A percentile compares a stretch with the other conserved stretches of the same genome.
These are phyloP conservation scores for Thelonectria olida DNA, from an alignment of 2,329 filamentous ascomycete species.

Conservation along the genomic window DNA sequence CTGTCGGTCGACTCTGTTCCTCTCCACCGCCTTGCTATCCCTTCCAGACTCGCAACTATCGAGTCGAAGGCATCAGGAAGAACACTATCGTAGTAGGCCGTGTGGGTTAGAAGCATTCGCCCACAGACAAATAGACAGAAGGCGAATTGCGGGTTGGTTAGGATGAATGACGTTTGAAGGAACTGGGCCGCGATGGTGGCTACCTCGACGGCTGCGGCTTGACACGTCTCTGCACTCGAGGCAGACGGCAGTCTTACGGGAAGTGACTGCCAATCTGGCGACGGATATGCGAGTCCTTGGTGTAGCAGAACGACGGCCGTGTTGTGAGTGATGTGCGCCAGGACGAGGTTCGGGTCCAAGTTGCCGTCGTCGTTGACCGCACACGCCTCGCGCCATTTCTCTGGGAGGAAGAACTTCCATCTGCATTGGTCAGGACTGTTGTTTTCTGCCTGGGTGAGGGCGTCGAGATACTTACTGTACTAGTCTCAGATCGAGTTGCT, in stretches of 20 bases:
- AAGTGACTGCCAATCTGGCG: conserved; percentile 26
- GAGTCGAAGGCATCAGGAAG: conserved; percentile 20
- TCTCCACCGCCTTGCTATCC: conserved; percentile 24
- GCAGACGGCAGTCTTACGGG: conserved; percentile 24
- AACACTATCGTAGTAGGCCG: conserved; percentile 11
- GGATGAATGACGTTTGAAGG: conserved; percentile 13
- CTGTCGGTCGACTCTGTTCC: background rate
- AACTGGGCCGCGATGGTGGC: conserved; percentile 24
- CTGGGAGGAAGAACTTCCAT: conserved; percentile 57
- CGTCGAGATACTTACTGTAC: conserved; percentile 45
- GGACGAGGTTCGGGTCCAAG: conserved; percentile 53
- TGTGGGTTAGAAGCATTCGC: conserved; percentile 24
- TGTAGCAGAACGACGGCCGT: conserved; percentile 36
- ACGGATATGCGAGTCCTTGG: conserved; percentile 34
- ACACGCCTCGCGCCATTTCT: conserved; percentile 52
- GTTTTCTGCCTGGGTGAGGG: background rate
- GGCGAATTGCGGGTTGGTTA: conserved; percentile 26
- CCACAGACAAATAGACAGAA: conserved; percentile 33
- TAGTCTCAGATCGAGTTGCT: conserved; percentile 53
- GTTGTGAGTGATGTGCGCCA: conserved; percentile 39
- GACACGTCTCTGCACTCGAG: conserved; percentile 30
- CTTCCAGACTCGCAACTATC: conserved; percentile 19
- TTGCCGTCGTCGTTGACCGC: conserved; percentile 48
- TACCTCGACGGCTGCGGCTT: conserved; percentile 26
- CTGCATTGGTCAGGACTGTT: conserved; percentile 28